These are phyloP conservation scores for Aurinia saxatilis DNA, from an alignment of 345 rosid genomes.

Conservation along the genomic window DNA sequence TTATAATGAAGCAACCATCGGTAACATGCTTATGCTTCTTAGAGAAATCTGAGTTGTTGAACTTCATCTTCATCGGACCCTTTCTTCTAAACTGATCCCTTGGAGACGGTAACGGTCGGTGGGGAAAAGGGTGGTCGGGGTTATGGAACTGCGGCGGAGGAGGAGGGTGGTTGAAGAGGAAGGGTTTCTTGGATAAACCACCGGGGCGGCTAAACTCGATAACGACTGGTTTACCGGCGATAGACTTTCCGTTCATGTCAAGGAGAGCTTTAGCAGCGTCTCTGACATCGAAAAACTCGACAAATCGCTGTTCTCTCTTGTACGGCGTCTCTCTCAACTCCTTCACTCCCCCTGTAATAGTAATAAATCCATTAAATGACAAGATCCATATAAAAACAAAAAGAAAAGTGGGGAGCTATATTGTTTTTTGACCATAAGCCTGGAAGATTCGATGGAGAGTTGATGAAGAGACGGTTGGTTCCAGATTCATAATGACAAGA, in stretches of 20 bases:
- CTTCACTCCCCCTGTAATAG: constrained; percentile 54
- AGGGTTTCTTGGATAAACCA: constrained; percentile 50
- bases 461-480: constrained; percentile 53
- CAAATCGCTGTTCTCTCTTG: constrained; percentile 74
- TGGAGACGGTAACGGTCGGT: neutral
- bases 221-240: constrained; percentile 44
- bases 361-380: neutral
- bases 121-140: neutral
- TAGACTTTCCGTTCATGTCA: constrained; percentile 64
- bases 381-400: neutral
- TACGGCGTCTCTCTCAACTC: constrained; percentile 84
- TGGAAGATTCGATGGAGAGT: constrained; percentile 51
- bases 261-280: constrained; percentile 68
- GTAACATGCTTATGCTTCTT: constrained; percentile 30
- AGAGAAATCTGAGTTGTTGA: neutral
- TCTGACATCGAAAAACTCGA: constrained; percentile 80
- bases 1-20: constrained; percentile 51
- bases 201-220: constrained; percentile 92
- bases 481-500: constrained; percentile 68
- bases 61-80: constrained; percentile 10
- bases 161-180: constrained; percentile 13
- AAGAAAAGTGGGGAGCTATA: neutral
- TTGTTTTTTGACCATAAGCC: constrained; percentile 42
- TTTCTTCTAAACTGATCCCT: neutral
- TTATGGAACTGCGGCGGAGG: neutral